Conservation (phyloP, 768 basidiomycete species). For the Rickenella mellea region DNA sequence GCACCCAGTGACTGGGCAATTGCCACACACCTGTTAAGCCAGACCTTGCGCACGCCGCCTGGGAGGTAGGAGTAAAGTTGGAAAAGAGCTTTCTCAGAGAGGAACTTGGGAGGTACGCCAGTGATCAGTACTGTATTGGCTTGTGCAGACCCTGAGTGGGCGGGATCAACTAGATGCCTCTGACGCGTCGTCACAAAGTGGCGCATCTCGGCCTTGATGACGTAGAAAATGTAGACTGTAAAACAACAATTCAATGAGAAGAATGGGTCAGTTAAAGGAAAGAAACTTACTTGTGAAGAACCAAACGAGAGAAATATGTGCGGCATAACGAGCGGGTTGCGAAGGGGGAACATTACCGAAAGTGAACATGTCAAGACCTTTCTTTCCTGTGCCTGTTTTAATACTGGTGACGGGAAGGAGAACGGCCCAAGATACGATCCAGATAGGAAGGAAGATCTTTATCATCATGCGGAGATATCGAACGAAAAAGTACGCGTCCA, state of each 20-base stretch:
- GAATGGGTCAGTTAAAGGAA: background rate
- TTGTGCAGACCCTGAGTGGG: slow-evolving; percentile 70
- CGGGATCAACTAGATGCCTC: slow-evolving; percentile 64
- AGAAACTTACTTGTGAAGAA: slow-evolving; percentile 61
- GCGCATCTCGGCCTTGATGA: slow-evolving; percentile 70
- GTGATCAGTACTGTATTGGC: slow-evolving; percentile 88
- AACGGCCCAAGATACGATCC: slow-evolving; percentile 81
- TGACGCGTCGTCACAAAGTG: slow-evolving; percentile 78
- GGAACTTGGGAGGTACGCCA: slow-evolving; percentile 72
- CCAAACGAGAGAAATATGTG: slow-evolving; percentile 70
- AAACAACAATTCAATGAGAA: background rate
- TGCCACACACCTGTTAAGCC: slow-evolving; percentile 81
- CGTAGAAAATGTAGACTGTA: slow-evolving; percentile 78
- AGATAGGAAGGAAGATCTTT: slow-evolving; percentile 79
- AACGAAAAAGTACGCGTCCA: slow-evolving; percentile 91
- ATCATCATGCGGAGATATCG: slow-evolving; percentile 83
- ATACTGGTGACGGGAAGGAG: slow-evolving; percentile 69
- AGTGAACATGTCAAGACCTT: slow-evolving; percentile 60
- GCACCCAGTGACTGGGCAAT: no score
- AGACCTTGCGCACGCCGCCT: slow-evolving; percentile 83
- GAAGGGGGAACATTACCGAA: slow-evolving; percentile 64
- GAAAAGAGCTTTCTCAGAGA: slow-evolving; percentile 58
- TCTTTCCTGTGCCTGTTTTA: slow-evolving; percentile 36
- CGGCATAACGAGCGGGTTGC: slow-evolving; percentile 55
- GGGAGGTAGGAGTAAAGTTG: slow-evolving; percentile 76